Conservation (phyloP, 2,329 filamentous ascomycete genomes). For the Paracoccidioides lutzii region DNA sequence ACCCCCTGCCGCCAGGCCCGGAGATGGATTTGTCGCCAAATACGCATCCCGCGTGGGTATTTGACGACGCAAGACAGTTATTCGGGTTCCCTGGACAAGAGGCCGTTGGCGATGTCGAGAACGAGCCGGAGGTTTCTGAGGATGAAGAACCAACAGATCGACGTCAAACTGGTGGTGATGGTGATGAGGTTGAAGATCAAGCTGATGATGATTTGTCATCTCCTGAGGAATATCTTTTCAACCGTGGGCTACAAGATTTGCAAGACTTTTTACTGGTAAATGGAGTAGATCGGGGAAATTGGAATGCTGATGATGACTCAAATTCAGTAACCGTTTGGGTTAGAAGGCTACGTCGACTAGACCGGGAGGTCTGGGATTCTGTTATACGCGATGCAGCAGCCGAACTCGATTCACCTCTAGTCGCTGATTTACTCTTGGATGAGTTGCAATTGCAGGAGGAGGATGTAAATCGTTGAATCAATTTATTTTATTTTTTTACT, state of each 20-base stretch:
- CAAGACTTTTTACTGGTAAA: constrained; percentile 25
- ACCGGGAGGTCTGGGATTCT: constrained; percentile 16
- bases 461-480: neutral
- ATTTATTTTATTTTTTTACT: neutral
- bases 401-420: constrained; percentile 13
- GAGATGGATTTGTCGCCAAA: constrained; percentile 9
- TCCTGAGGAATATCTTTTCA: constrained; percentile 16
- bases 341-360: constrained; percentile 19
- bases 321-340: constrained; percentile 26
- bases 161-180: neutral
- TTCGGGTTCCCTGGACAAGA: neutral
- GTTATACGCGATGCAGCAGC: constrained; percentile 17
- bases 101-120: neutral
- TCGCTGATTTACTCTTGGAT: constrained; percentile 24
- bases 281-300: constrained; percentile 32
- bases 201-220: neutral
- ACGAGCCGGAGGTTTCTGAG: neutral
- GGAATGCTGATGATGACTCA: constrained; percentile 25
- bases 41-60: neutral
- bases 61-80: neutral
- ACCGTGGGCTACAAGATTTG: constrained; percentile 22
- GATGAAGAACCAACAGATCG: neutral
- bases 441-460: constrained; percentile 22
- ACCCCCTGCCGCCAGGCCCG: constrained; percentile 59
- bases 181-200: neutral